Base-by-base conservation (phyloP, 176 grass and related monocot genomes). In the Lolium rigidum region DNA sequence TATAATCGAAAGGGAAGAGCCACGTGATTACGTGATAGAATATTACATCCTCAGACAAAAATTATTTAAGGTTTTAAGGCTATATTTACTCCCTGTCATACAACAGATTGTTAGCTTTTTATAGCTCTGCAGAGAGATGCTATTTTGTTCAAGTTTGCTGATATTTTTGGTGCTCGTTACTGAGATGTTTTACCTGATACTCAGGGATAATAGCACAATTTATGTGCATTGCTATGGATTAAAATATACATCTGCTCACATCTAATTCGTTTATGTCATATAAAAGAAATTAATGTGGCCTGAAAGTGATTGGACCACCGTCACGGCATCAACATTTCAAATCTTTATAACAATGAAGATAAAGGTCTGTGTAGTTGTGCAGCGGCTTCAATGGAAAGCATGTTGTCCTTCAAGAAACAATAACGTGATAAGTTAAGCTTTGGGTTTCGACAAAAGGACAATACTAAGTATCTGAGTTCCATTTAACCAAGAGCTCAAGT, bases 401-500 rank as follows among this genome's bases (percentile, higher is more conserved):
- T 83, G 61, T 10, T 84, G 41, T 64, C 37, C 81, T 74, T 41
- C 3, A 65, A 16, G 15, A 50, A 83, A 70, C 39, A 76, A 38
- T 46, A 68, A 26, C 21, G 17, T 1, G 5, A 8, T 79, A 20
- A 24, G 37, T 55, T 10, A 50, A 62, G 17, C 80, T 48, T 25
- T 2, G 9, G 14, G 24, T 25, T 41, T 1, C 6, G 13, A 20
- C 4, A 25, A 20, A 58, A 24, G 20, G 56, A 54, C 18, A 54
- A 18, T 76, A 15, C 64, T 54, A 13, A 13, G 11, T 28, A 70
- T 55, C 31, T 11, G 21, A 17, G 39, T 17, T 1, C 24, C 64
- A 49, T 10, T 15, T 9, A 22, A 63, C 8, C 48, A 72, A 64
- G 44, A 65, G 55, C n/a, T 66, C 16, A 47, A 66, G 68, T 63